Base-by-base conservation (phyloP, 2,329 filamentous ascomycete genomes). In the Fusarium humuli region DNA sequence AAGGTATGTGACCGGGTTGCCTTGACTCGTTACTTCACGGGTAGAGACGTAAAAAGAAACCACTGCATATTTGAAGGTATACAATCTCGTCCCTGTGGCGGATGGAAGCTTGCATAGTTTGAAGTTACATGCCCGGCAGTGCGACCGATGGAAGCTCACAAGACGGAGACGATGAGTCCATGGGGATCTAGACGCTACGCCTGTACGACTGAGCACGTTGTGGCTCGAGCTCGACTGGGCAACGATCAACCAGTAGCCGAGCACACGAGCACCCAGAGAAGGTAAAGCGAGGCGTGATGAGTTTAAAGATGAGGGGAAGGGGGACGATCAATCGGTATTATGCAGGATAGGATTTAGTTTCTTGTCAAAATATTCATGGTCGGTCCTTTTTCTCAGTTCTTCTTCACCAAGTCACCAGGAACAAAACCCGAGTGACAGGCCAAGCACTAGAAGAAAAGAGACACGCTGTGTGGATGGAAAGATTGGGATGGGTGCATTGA, bases 141-240 rank as follows among this genome's bases (percentile, higher is more conserved):
- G 71, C 41, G 30, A 73, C 69, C 23, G 32, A 56, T 65, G 62
- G 57, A 40, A 60, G 46, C 40, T 72, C 59, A 61, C 63, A 41
- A 61, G 57, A 60, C 44, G 55, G 40, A 57, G 45, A 52, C 46
- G 54, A 61, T 70, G 55, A 55, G 59, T 42, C 48, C 49, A 47
- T 44, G 41, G 30, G 44, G 61, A 72, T 70, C 66, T 65, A 69
- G 69, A 68, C 50, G 69, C 57, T 47, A 72, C 71, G 57, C 57
- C 40, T 64, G 69, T 73, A 54, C 63, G 46, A 68, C 68, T 53
- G 54, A 57, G 52, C 68, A 67, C 58, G 59, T 59, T 70, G 61
- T 71, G 60, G 53, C 54, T 56, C 53, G 29, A 48, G 46, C 67
- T 48, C 48, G 54, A 61, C 67, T 65, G 37, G 67, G 67, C 50